Conservation (phyloP, 208 protist genomes). For the Leishmania major region DNA sequence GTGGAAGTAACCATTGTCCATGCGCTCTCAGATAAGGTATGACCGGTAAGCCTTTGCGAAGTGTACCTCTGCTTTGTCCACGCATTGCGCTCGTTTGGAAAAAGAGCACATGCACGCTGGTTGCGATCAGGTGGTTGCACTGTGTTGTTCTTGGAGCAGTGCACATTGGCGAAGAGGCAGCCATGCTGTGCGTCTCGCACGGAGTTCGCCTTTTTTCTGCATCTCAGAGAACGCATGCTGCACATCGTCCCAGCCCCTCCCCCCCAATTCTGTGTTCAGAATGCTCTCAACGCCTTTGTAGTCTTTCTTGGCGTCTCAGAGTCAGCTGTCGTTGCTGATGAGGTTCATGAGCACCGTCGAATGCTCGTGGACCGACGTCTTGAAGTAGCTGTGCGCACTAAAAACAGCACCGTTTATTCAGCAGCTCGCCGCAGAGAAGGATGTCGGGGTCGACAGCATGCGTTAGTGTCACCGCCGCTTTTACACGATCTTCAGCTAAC, state of each 20-base stretch:
- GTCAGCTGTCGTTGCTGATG: constrained; percentile 29
- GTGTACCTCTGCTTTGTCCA: constrained; percentile 66
- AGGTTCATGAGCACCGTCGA: constrained; percentile 68
- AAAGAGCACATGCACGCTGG: constrained; percentile 77
- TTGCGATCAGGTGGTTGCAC: constrained; percentile 36
- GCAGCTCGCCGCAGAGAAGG: constrained; percentile 51
- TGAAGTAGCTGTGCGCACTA: constrained; percentile 43
- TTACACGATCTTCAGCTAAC: constrained; percentile 27
- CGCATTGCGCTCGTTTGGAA: constrained; percentile 46
- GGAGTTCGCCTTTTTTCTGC: constrained; percentile 21
- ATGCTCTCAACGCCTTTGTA: constrained; percentile 28
- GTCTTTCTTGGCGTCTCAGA: constrained; percentile 42
- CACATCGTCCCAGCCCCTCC: background rate
- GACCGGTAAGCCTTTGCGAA: constrained; percentile 26
- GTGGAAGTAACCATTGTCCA: constrained; percentile 89
- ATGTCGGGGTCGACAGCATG: constrained; percentile 21
- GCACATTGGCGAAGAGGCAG: constrained; percentile 27
- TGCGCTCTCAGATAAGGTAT: constrained; percentile 62
- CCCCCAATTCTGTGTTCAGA: constrained; percentile 1
- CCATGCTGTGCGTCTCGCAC: constrained; percentile 29
- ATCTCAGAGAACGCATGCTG: constrained; percentile 33
- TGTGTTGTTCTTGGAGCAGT: constrained; percentile 17
- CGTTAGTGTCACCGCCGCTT: constrained; percentile 36
- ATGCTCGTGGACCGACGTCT: constrained; percentile 24
- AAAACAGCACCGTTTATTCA: constrained; percentile 36